Conservation (phyloP, 139 green algal genomes). For the Coelastrella sp. region DNA sequence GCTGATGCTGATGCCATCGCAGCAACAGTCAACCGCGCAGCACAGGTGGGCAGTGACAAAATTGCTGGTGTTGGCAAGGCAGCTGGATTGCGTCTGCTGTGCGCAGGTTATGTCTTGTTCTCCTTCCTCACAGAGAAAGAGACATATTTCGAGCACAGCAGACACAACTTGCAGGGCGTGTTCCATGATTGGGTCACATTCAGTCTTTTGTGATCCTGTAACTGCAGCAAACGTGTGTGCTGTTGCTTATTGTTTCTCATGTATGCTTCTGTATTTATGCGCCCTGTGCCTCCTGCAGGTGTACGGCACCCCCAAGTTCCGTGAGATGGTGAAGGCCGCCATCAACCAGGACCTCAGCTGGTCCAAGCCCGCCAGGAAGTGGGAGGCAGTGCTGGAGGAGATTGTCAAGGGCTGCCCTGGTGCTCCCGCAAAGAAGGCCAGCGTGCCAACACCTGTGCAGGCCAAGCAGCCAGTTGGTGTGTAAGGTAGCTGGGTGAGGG, state of each 20-base stretch:
- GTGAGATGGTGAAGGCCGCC: conserved; percentile 88
- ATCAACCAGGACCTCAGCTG: conserved; percentile 96
- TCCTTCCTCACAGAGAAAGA: no score
- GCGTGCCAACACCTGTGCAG: conserved; percentile 44
- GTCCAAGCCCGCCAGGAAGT: conserved; percentile 92
- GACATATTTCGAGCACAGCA: no score
- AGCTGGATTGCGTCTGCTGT: not conserved
- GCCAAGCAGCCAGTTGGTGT: not conserved
- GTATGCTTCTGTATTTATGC: not conserved
- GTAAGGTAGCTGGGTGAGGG: not conserved
- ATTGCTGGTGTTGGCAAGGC: not conserved
- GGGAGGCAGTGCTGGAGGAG: conserved; percentile 87
- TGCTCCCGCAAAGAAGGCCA: conserved; percentile 46
- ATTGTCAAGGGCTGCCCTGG: conserved; percentile 20
- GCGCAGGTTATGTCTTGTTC: not conserved
- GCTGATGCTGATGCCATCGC: conserved; percentile 86
- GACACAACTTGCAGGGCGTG: no score
- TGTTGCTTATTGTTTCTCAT: no score
- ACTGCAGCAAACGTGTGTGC: no score
- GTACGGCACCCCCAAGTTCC: conserved; percentile 83
- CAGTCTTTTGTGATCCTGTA: no score
- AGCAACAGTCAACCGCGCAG: conserved; percentile 68
- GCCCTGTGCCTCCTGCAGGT: conserved; percentile 42
- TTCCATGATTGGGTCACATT: no score
- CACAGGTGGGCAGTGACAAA: not conserved